Percentiles rank a stretch among this genome's conserved stretches.
Conservation (phyloP, 2,329 filamentous ascomycete species). For the Cadophora sp. region DNA sequence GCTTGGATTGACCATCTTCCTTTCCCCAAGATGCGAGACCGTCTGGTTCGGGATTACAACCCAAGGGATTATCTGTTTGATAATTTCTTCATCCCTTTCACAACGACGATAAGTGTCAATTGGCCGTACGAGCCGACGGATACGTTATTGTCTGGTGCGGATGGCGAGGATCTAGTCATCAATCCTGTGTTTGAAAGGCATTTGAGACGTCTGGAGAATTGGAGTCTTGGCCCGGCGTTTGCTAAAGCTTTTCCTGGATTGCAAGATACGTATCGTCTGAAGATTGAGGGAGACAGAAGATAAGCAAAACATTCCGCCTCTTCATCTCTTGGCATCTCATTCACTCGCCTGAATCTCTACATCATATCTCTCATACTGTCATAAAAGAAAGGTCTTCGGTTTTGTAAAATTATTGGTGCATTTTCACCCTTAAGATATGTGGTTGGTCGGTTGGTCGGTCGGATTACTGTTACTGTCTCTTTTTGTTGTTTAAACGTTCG, state of each 20-base stretch:
- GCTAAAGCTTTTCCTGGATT: slow-evolving; percentile 67
- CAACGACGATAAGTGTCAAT: slow-evolving; percentile 75
- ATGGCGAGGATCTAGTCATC: slow-evolving; percentile 72
- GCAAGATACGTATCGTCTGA: slow-evolving; percentile 49
- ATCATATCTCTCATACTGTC: background rate
- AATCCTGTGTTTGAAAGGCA: slow-evolving; percentile 89
- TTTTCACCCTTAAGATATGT: background rate
- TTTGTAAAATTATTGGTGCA: slow-evolving; percentile 6
- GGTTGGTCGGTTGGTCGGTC: background rate
- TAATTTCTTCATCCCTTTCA: slow-evolving; percentile 84
- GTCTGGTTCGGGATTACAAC: slow-evolving; percentile 59
- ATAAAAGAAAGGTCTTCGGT: background rate
- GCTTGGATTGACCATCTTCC: slow-evolving; percentile 85
- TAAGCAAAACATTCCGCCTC: background rate
- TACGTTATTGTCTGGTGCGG: slow-evolving; percentile 64
- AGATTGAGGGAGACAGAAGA: slow-evolving; percentile 38
- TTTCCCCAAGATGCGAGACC: slow-evolving; percentile 79
- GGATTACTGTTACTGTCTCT: background rate
- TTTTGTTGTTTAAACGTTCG: background rate
- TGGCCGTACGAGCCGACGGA: slow-evolving; percentile 84
- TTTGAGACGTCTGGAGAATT: slow-evolving; percentile 76
- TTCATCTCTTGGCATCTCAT: too few relatives aligned
- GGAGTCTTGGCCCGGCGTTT: slow-evolving; percentile 78
- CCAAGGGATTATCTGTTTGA: slow-evolving; percentile 69
- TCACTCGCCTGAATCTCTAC: too few relatives aligned